Percentiles rank a stretch among this genome's conserved stretches.
Conservation (phyloP, 768 basidiomycete species). For the Tricholoma bakamatsutake region DNA sequence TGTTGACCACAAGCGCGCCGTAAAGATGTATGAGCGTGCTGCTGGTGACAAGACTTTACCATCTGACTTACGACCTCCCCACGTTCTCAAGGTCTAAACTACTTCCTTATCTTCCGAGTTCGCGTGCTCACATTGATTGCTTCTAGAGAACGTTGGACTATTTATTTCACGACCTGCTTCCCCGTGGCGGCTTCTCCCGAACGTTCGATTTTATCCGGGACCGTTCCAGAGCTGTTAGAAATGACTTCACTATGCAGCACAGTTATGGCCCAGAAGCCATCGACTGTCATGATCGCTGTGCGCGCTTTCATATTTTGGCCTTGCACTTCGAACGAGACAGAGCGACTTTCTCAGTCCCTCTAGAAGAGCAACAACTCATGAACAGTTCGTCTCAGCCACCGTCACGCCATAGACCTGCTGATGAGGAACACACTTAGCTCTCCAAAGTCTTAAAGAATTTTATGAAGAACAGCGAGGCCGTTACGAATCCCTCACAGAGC, state of each 20-base stretch:
- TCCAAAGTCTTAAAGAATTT: constrained; percentile 90
- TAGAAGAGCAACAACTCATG: constrained; percentile 89
- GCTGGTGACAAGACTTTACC: constrained; percentile 90
- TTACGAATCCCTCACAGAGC: constrained; percentile 74
- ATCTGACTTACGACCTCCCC: constrained; percentile 86
- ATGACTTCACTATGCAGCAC: constrained; percentile 93
- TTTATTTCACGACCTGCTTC: constrained; percentile 79
- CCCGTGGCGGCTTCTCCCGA: constrained; percentile 58
- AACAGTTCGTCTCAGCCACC: constrained; percentile 56
- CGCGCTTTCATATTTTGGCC: constrained; percentile 86
- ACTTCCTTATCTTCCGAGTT: constrained; percentile 1
- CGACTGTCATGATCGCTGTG: constrained; percentile 90
- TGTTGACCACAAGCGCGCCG: constrained; percentile 81
- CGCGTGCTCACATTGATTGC: constrained; percentile 3
- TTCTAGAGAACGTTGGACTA: constrained; percentile 82
- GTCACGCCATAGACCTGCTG: not conserved
- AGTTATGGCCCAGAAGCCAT: constrained; percentile 72
- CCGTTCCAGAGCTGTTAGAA: constrained; percentile 82
- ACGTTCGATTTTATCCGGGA: constrained; percentile 87
- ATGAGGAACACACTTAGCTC: constrained; percentile 41
- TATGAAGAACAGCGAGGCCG: constrained; percentile 75
- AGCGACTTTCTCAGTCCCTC: constrained; percentile 49
- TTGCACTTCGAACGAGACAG: constrained; percentile 61
- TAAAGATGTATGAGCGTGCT: constrained; percentile 93
- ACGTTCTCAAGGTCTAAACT: constrained; percentile 63